These are phyloP conservation scores for Ilex aquifolium DNA, from an alignment of 257 asterid genomes.

Conservation along the genomic window DNA sequence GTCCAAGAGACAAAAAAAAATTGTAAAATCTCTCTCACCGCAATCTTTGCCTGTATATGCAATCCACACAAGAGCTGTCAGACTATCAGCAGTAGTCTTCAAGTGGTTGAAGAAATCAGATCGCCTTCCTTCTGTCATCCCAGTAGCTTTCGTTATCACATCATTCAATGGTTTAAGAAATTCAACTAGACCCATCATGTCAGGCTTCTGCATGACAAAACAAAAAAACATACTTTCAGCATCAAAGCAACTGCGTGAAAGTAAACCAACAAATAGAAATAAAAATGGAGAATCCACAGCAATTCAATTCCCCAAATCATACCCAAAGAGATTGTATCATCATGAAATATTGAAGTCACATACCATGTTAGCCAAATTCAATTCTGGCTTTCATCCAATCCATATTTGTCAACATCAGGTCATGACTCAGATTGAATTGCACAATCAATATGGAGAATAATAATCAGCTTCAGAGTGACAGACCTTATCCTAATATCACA, in stretches of 20 bases:
- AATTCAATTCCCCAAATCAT: neutral
- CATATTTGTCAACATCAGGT: too few species aligned
- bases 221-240: neutral
- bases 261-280: neutral
- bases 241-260: neutral
- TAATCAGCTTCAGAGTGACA: too few species aligned
- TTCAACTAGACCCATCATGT: conserved; percentile 59
- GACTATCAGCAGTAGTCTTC: conserved; percentile 87
- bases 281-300: neutral
- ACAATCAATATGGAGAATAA: too few species aligned
- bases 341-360: too few species aligned
- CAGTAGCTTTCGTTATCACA: conserved; percentile 55
- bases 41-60: conserved; percentile 92
- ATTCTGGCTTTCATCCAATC: too few species aligned
- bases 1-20: neutral
- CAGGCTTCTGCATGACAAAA: conserved; percentile 71
- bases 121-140: conserved; percentile 76
- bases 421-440: too few species aligned
- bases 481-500: too few species aligned
- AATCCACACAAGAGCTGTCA: conserved; percentile 85
- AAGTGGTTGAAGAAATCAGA: conserved; percentile 79
- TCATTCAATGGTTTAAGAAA: conserved; percentile 86
- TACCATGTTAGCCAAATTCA: neutral
- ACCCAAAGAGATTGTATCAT: neutral
- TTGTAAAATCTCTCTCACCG: conserved; percentile 36